Evolutionary conservation across 179 eudicot species (phyloP), one percentile per base, ranked within the genome.

Genomic region (Silene coronaria): DNA sequence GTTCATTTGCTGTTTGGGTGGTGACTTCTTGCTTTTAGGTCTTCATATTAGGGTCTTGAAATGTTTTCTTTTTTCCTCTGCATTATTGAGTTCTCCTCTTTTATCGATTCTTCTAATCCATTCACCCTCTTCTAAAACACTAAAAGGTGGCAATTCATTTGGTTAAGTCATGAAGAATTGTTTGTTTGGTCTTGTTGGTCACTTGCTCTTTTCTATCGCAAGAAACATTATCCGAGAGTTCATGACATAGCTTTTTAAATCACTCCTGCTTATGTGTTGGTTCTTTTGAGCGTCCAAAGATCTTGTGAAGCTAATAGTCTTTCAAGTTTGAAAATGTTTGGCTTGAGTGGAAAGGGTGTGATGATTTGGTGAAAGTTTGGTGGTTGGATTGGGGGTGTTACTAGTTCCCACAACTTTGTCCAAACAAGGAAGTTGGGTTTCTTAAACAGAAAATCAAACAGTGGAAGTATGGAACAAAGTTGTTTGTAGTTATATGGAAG

Each of bases 351-450:
- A 51, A 67, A 4, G 57, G 5, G 3, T 67, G 38, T 22, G 30
- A 4, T 65, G 55, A 67, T 12, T 36, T 67, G 55, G 28, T 67
- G 22, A 42, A 38, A 36, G 23, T 11, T 36, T 67, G 27, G 26
- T 67, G 71, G 71, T 36, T 11, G 11, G 55, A n/a, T 67, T 42
- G 38, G 3, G n/a, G 71, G 57, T 38, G 57, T 38, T 67, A 36
- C 19, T 27, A 24, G 55, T 16, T 38, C 14, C 5, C 30, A 42
- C n/a, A 38, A 1, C 14, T 68, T 38, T 45, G 14, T 68, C 9
- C 57, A 38, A 68, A 27, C 72, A 42, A 68, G 22, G 51, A 22
- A 45, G 23, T 22, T 45, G 72, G 9, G n/a, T 21, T 53, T 38
- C 0, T 13, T 10, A 23, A 42, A 22, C 72, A 19, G 23, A 22